Evolutionary conservation across 768 basidiomycete genomes (phyloP).

Genomic region (Lactifluus piperatus): DNA sequence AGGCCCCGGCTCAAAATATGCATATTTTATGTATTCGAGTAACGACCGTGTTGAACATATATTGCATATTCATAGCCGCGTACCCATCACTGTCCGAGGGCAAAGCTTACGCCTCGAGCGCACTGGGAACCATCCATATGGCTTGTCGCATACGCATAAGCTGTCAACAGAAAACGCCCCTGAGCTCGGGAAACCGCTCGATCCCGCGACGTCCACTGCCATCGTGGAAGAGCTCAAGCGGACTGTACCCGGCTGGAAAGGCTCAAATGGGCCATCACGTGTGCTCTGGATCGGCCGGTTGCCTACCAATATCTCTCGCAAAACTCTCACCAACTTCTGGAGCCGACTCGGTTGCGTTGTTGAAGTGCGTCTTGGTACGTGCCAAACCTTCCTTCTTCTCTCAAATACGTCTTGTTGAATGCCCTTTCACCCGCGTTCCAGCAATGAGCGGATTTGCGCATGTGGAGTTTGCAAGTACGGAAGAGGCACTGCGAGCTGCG

Average conservation of each 20-base stretch:
- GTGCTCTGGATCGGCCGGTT: conserved; percentile 11
- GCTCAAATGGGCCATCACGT: not conserved
- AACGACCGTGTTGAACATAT: not conserved
- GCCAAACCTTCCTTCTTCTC: too few relatives aligned
- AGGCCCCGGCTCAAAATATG: conserved; percentile 11
- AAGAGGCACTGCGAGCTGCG: conserved; percentile 2
- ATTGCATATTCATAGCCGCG: conserved; percentile 2
- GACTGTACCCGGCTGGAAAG: conserved; percentile 3
- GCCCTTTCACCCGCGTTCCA: not conserved
- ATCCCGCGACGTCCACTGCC: not conserved
- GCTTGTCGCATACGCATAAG: not conserved
- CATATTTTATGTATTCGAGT: conserved; percentile 2
- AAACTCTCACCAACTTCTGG: conserved; percentile 6
- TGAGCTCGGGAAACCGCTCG: not conserved
- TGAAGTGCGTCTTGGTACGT: conserved; percentile 14
- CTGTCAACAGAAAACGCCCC: not conserved
- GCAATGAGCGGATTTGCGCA: conserved; percentile 8
- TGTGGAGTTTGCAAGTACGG: conserved; percentile 12
- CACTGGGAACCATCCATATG: not conserved
- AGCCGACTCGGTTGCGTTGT: conserved; percentile 15
- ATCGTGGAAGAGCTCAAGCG: conserved; percentile 1
- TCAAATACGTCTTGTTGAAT: not conserved
- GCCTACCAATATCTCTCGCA: not conserved
- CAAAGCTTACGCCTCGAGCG: not conserved
- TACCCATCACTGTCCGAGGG: not conserved